These are phyloP conservation scores for Eucalyptus guilfoylei DNA, from an alignment of 345 rosid genomes.

Conservation along the genomic window DNA sequence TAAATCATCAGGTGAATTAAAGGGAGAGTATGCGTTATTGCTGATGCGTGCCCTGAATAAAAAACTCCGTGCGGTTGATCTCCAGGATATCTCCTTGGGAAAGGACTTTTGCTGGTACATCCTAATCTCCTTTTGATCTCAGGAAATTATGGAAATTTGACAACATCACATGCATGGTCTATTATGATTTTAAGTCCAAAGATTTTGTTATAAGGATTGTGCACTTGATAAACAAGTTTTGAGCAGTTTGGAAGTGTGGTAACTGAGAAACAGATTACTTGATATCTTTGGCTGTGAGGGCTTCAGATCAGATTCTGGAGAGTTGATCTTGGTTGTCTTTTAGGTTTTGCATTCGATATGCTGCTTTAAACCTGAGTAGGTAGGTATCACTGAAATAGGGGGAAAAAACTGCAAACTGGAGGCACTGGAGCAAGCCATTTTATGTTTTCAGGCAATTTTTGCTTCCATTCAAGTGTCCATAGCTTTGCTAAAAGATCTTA, in stretches of 20 bases:
- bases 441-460: not conserved
- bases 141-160: not conserved
- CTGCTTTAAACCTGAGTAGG: not conserved
- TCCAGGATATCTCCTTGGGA: slow-evolving; percentile 47
- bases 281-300: not conserved
- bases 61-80: slow-evolving; percentile 58
- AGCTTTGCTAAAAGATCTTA: not conserved
- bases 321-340: not conserved
- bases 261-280: not conserved
- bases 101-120: slow-evolving; percentile 59
- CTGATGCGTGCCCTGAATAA: slow-evolving; percentile 40
- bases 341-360: not conserved
- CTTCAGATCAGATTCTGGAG: not conserved
- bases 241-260: not conserved
- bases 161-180: not conserved
- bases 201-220: not conserved
- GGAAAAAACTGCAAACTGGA: not conserved
- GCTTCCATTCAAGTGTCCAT: not conserved
- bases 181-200: not conserved
- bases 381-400: not conserved
- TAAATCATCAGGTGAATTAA: slow-evolving; percentile 39
- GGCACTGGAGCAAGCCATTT: not conserved
- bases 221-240: not conserved
- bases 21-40: slow-evolving; percentile 46
- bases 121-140: not conserved